Evolutionary conservation across 768 basidiomycete species (phyloP), one percentile per base, ranked within the genome.

Genomic region (Lentinula detonsa): DNA sequence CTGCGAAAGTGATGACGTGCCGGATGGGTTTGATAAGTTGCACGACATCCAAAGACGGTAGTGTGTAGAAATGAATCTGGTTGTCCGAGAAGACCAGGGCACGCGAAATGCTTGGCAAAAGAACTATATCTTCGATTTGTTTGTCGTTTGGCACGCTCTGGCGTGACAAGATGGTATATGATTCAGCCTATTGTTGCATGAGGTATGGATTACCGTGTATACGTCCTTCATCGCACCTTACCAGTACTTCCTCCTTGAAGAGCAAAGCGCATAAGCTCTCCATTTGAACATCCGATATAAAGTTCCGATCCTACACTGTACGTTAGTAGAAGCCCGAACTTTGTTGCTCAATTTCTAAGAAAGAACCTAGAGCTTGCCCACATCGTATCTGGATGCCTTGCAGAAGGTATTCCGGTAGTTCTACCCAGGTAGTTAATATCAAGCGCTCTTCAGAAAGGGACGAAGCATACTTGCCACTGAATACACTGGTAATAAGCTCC

Each of bases 261-360:
- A 1, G 87, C 80, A 69, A 89, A 95, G 46, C 93, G 87, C 39
- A 94, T 74, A 7, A 97, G 78, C 65, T 92, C 85, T 21, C 95
- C 93, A 62, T 94, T 92, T 21, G 86, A 85, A 63, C 89, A 90
- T 11, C 93, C 95, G 11, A 93, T 82, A 65, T 94, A 95, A 28
- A 96, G 82, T 67, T 97, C 94, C 45, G 86, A 86, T 35, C 87
- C 91, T 92, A 57, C 16, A 42, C 33, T 37, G 18, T 11, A 60
- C 28, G 39, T 54, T 15, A 28, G 51, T 6, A 34, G 37, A 34
- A 10, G 33, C 42, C 40, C 23, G n/a, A 18, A 18, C 55, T 56
- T 59, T 61, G 13, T 60, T 28, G 11, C 34, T 49, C 43, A 28
- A 52, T 18, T 37, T 21, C 28, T 13, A 40, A 28, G 43, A 16